These are phyloP conservation scores for Cercospora brassicicola DNA, from an alignment of 2,329 filamentous ascomycete species.

Conservation along the genomic window DNA sequence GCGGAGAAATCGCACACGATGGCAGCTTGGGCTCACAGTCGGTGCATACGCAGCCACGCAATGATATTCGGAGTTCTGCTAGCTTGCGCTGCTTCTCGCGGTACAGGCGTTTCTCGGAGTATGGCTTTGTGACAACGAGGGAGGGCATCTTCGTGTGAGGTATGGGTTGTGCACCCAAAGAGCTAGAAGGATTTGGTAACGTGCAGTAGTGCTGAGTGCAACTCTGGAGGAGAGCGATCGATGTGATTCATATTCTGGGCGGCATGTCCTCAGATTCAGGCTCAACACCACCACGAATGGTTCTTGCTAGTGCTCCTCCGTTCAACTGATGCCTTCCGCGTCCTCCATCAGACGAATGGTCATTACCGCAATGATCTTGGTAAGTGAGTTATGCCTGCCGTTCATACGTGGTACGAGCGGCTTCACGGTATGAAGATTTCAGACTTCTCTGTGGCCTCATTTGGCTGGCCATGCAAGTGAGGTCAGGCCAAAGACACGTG, in stretches of 20 bases:
- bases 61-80: background rate
- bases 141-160: background rate
- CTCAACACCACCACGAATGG: background rate
- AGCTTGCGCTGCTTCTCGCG: background rate
- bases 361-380: background rate
- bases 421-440: background rate
- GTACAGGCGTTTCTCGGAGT: background rate
- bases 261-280: background rate
- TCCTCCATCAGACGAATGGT: background rate
- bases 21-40: slow-evolving; percentile 5
- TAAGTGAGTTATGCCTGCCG: background rate
- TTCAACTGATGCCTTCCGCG: background rate
- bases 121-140: background rate
- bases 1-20: background rate
- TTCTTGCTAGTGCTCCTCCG: background rate
- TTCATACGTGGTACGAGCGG: background rate
- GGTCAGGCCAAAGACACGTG: background rate
- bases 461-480: background rate
- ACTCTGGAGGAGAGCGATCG: background rate
- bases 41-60: slow-evolving; percentile 13
- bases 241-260: background rate
- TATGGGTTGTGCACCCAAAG: background rate
- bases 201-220: background rate
- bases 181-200: background rate
- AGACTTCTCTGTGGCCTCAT: background rate